Evolutionary conservation across 257 asterid species (phyloP), one percentile per base, ranked within the genome.

Genomic region (Catharanthus roseus): DNA sequence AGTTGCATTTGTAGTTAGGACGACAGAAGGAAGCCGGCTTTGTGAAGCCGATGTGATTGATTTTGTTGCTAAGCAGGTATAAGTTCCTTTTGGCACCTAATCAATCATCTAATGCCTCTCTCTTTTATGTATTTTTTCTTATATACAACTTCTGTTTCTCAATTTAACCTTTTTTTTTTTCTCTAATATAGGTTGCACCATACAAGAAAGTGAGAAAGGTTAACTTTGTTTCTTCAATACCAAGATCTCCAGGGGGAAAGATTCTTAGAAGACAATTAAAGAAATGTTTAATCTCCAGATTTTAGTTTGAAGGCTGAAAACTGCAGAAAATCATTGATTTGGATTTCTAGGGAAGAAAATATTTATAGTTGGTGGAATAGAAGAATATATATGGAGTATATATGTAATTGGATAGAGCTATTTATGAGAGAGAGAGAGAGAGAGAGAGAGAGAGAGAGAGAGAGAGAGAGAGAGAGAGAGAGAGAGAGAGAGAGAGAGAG

Each of bases 121-220:
- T 6, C 45, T 49, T 47, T 5, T 15, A 15, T 3, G 53, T 47
- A 15, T 47, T 15, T 15, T 42, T 42, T 10, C 49, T n/a, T 38
- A 38, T 3, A 47, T 15, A 10, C 53, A 47, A 42, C 49, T 1
- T 42, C 7, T 49, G 53, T 63, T 38, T 29, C 47, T 58, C 34
- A 45, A 19, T 38, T 19, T 10, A 42, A 21, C 44, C 9, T 64
- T 72, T 18, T 34, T 38, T 38, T 38, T 38, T 38, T 38, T 3
- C 42, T 38, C 42, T 38, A 8, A 39, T 12, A 3, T 62, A 91
- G 97, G 96, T 91, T 76, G 86, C 95, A 60, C 93, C 96, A 28
- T 85, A 89, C 82, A 91, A 91, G 88, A 89, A 89, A 81, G 88
- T 91, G 72, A 86, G 97, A 57, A 86, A 81, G 79, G 87, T 91